Evolutionary conservation across 495 filamentous ascomycete species (phyloP).

Genomic region (Aspergillus diversus): DNA sequence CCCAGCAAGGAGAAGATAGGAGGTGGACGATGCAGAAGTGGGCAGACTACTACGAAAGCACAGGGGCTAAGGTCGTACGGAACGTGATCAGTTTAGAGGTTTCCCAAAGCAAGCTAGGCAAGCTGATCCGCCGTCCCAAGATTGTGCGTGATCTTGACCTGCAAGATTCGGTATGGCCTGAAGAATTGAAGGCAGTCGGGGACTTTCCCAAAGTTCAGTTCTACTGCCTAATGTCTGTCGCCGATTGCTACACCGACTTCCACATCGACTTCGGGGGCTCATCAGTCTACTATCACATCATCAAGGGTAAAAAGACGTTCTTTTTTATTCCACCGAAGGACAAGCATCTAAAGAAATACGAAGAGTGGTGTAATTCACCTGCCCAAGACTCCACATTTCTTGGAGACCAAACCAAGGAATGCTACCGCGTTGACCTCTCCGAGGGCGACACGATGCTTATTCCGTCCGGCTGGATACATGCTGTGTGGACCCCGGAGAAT

Average conservation of each 20-base stretch:
- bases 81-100: constrained; percentile 82
- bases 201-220: constrained; percentile 69
- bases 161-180: constrained; percentile 73
- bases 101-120: constrained; percentile 67
- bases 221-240: constrained; percentile 79
- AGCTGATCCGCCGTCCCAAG: constrained; percentile 68
- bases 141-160: constrained; percentile 74
- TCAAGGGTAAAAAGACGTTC: constrained; percentile 77
- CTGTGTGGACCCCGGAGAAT: constrained; percentile 78
- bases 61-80: constrained; percentile 63
- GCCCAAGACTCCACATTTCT: constrained; percentile 73
- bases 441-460: constrained; percentile 81
- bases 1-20: constrained; percentile 69
- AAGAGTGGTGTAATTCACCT: constrained; percentile 75
- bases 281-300: constrained; percentile 77
- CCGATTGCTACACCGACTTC: constrained; percentile 79
- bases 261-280: constrained; percentile 83
- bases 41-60: constrained; percentile 76
- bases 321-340: constrained; percentile 78
- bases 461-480: constrained; percentile 80
- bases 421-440: constrained; percentile 70
- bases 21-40: constrained; percentile 73
- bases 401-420: constrained; percentile 70
- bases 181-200: constrained; percentile 58
- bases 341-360: constrained; percentile 75